A percentile compares a stretch with the other conserved stretches of the same genome.
These are phyloP conservation scores for Pseudogymnoascus sp. DNA, from an alignment of 2,329 filamentous ascomycete genomes.

Conservation along the genomic window DNA sequence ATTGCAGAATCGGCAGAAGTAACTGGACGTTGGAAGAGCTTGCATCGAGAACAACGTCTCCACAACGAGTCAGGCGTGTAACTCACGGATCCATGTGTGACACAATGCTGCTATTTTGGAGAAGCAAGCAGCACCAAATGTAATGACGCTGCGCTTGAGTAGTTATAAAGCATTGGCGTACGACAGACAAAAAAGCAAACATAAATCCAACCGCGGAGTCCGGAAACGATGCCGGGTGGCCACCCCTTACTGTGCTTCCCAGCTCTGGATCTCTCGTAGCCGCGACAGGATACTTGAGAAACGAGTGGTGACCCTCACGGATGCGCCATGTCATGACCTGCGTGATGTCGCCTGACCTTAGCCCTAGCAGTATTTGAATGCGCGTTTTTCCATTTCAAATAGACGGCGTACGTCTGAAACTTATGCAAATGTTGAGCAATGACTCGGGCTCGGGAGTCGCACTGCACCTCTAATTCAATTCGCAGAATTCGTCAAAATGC, in stretches of 20 bases:
- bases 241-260: neutral
- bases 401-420: neutral
- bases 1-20: neutral
- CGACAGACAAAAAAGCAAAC: neutral
- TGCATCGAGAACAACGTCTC: neutral
- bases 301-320: neutral
- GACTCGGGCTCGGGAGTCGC: neutral
- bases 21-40: neutral
- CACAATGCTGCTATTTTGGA: neutral
- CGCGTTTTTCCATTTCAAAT: conserved; percentile 3
- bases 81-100: neutral
- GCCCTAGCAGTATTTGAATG: neutral
- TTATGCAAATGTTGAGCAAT: neutral
- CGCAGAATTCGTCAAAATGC: neutral
- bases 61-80: neutral
- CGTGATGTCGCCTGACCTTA: conserved; percentile 3
- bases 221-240: neutral
- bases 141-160: neutral
- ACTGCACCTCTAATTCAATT: neutral
- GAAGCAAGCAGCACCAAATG: neutral
- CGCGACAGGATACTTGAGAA: neutral
- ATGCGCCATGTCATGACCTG: neutral
- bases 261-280: neutral
- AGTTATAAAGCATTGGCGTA: neutral
- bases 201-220: neutral